phyloP scores from a whole-genome alignment of 257 asterid species.

The Prunella vulgaris region DNA sequence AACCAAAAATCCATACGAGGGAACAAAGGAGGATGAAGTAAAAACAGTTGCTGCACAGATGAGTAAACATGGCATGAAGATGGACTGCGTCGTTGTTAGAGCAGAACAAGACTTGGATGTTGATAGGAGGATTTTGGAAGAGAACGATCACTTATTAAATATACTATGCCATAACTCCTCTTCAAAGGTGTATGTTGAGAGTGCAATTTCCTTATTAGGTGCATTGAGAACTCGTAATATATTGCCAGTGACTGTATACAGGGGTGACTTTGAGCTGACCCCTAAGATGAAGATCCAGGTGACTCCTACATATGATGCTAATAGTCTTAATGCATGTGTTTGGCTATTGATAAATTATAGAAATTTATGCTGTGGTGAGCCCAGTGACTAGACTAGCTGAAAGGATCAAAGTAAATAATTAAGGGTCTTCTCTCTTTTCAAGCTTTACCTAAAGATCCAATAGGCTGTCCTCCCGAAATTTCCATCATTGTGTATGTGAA shows the following conservation, averaged over 20 bases:
- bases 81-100: slow-evolving; percentile 74
- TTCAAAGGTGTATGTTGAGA: slow-evolving; percentile 71
- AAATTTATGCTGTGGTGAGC: neutral
- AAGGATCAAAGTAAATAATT: neutral
- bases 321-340: neutral
- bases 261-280: slow-evolving; percentile 89
- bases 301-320: slow-evolving; percentile 14
- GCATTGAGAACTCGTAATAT: slow-evolving; percentile 87
- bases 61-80: slow-evolving; percentile 77
- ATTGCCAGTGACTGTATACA: slow-evolving; percentile 70
- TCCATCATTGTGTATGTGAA: neutral
- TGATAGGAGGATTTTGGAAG: slow-evolving; percentile 51
- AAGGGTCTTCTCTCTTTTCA: neutral
- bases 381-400: neutral
- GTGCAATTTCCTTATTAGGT: slow-evolving; percentile 67
- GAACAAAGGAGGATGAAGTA: slow-evolving; percentile 95
- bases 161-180: slow-evolving; percentile 53
- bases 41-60: slow-evolving; percentile 79
- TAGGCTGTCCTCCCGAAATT: neutral
- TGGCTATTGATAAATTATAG: neutral
- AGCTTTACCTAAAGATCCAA: neutral
- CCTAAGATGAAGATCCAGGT: slow-evolving; percentile 77
- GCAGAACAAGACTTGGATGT: slow-evolving; percentile 29
- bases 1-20: slow-evolving; percentile 72
- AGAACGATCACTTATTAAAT: slow-evolving; percentile 70